Evolutionary conservation across 129 eudicot species (phyloP).

Genomic region (Erigeron canadensis): DNA sequence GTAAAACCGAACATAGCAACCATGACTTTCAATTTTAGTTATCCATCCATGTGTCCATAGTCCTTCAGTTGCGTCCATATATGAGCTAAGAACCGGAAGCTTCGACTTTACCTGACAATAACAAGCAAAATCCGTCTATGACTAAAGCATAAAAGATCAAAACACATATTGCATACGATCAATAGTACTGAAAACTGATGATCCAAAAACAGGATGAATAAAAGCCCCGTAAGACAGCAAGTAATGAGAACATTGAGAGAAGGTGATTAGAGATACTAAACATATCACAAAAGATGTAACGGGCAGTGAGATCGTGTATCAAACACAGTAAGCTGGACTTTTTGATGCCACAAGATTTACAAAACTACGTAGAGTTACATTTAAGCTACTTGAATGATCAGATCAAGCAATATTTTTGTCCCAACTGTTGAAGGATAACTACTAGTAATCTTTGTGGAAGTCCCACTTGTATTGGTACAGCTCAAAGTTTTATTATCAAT

Average conservation of each 20-base stretch:
- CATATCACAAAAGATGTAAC: not conserved
- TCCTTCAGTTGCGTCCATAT: conserved; percentile 89
- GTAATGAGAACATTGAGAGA: not conserved
- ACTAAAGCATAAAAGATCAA: not conserved
- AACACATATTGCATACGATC: not conserved
- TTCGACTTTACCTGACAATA: conserved; percentile 79
- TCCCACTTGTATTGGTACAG: too few species aligned
- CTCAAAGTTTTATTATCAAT: too few species aligned
- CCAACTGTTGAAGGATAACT: not conserved
- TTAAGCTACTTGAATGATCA: not conserved
- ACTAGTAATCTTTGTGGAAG: too few species aligned
- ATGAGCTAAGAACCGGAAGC: conserved; percentile 72
- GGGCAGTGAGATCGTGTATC: not conserved
- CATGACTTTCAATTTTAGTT: conserved; percentile 84
- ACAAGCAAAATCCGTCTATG: conserved; percentile 16
- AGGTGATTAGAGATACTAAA: not conserved
- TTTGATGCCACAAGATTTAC: not conserved
- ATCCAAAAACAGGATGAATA: not conserved
- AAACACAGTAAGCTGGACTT: not conserved
- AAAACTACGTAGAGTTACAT: not conserved
- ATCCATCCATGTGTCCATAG: conserved; percentile 96
- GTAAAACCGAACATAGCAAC: conserved; percentile 90
- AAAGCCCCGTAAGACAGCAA: not conserved
- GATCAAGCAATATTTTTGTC: not conserved
- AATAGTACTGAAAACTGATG: not conserved